Base-by-base conservation (phyloP, 2,329 filamentous ascomycete species). In the Simplicillium aogashimaense region DNA sequence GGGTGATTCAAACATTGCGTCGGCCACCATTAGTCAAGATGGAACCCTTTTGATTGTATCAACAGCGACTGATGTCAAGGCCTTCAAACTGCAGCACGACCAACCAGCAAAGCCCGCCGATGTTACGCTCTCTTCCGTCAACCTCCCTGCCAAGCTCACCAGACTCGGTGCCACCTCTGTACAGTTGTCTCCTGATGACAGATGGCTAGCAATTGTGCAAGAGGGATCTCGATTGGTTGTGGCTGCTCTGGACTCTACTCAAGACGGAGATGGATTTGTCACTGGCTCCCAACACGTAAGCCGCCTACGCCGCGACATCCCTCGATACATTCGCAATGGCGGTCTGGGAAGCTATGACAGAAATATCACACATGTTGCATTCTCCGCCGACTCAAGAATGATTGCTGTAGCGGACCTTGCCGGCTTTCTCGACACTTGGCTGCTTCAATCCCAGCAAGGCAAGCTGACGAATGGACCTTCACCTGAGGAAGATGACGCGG, bases 381-480 rank as follows among this genome's bases (percentile, higher is more conserved):
- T 97, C 59, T 89, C 88, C 9, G 69, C 80, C 5, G 83, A 95
- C 56, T 86, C 85, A 55, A 78, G 74, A 48, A 76, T 94, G 46
- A 66, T 97, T 36, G 88, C 83, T 8, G 76, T 81, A 25, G 81
- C 83, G 36, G 90, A 95, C 57, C 63, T 95, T 39, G 81, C 83
- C 34, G 92, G 92, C 34, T 87, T 81, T 59, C 70, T 97, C 28
- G 89, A 97, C 55, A 87, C 82, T 14, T 98, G 89, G 85, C 65
- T 87, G 2, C 62, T 94, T 40, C 72, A 77, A 53, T 63, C 63
- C 41, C 56, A 57, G 8, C 47, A 46, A 3, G 50, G 58, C 18
- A 41, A 45, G 13, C 36, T 50, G 37, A 48, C 55, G 41, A 56
- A 63, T 39, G 56, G 53, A 11, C 52, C 58, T 25, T 55, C 47